phyloP scores from a whole-genome alignment of 129 eudicot species.

The Kitagawia praeruptora region DNA sequence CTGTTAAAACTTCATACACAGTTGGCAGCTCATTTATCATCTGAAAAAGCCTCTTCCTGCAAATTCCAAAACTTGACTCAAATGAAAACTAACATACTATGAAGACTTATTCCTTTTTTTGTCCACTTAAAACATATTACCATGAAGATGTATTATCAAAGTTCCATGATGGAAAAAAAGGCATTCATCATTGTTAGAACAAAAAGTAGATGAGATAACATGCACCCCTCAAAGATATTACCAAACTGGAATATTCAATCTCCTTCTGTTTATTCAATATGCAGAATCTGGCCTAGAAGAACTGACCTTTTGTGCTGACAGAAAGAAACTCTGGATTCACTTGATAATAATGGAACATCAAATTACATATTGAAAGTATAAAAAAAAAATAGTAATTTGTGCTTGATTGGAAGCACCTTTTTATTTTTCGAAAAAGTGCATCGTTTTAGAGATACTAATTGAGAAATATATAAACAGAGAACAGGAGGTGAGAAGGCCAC shows the following conservation, averaged over 20 bases:
- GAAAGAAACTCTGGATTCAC: background rate
- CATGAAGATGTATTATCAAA: background rate
- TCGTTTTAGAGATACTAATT: background rate
- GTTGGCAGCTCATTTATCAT: constrained; percentile 72
- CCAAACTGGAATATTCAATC: background rate
- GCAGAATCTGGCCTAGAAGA: background rate
- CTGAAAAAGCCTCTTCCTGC: constrained; percentile 72
- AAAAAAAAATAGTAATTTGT: background rate
- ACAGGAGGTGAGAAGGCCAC: background rate
- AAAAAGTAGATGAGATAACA: too few relatives aligned
- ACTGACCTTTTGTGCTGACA: background rate
- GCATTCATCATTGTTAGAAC: background rate
- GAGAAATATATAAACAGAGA: background rate
- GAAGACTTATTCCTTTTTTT: background rate
- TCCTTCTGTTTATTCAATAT: background rate
- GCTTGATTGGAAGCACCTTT: background rate
- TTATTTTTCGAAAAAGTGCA: background rate
- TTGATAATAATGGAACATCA: background rate
- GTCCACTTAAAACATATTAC: background rate
- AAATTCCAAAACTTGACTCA: constrained; percentile 6
- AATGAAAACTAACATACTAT: constrained; percentile 6
- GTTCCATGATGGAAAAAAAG: background rate
- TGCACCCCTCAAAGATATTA: background rate
- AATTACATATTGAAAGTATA: background rate
- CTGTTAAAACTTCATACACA: constrained; percentile 55